These are phyloP conservation scores for Cenococcum geophilum DNA, from an alignment of 495 filamentous ascomycete species.

Conservation along the genomic window DNA sequence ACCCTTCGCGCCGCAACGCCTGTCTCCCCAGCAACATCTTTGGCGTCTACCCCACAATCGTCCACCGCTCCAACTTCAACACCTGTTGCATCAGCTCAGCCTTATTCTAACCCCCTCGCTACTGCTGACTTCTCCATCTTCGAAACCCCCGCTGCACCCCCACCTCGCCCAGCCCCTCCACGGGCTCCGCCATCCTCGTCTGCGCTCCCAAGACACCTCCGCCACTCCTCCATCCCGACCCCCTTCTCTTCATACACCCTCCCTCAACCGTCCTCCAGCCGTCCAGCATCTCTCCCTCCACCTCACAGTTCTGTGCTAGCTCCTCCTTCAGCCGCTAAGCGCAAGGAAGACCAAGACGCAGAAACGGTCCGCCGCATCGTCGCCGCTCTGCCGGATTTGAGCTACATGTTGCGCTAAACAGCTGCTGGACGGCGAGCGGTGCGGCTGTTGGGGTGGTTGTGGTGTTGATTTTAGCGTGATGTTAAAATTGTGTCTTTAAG, in stretches of 20 bases:
- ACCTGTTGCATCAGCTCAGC: neutral
- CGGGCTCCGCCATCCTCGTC: neutral
- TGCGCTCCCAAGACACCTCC: neutral
- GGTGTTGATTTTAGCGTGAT: too few relatives aligned
- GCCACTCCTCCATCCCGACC: neutral
- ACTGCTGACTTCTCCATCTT: slow-evolving; percentile 28
- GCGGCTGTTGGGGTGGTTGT: too few relatives aligned
- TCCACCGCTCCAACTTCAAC: neutral
- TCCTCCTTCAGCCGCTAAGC: slow-evolving; percentile 1
- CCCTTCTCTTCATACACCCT: neutral
- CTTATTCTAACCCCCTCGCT: slow-evolving; percentile 4
- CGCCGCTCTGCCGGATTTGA: slow-evolving; percentile 36
- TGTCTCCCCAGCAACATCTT: neutral
- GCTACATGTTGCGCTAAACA: slow-evolving; percentile 38
- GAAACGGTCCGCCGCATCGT: slow-evolving; percentile 33
- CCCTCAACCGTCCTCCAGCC: slow-evolving; percentile 15
- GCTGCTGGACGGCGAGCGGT: too few relatives aligned
- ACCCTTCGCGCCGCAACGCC: neutral
- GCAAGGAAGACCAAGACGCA: slow-evolving; percentile 22
- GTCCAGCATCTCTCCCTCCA: slow-evolving; percentile 9
- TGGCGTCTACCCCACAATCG: neutral
- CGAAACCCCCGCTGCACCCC: slow-evolving; percentile 11
- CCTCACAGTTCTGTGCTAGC: neutral
- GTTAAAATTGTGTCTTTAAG: too few relatives aligned
- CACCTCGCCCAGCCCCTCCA: slow-evolving; percentile 2